phyloP scores from a whole-genome alignment of 2,329 filamentous ascomycete species.

The Elsinoe ampelina region DNA sequence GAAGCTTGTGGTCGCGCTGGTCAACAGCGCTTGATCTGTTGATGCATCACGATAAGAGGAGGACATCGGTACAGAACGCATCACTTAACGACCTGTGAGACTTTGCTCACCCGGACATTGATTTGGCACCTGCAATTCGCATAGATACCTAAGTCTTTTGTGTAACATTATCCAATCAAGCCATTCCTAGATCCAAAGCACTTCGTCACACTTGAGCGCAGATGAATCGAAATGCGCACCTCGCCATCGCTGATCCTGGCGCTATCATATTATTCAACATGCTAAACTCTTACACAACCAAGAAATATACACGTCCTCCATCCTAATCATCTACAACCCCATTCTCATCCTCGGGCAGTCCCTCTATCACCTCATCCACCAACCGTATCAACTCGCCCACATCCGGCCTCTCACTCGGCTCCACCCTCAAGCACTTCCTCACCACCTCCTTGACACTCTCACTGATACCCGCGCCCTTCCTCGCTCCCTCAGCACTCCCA shows the following conservation, averaged over 20 bases:
- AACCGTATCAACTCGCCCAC: slow-evolving; percentile 73
- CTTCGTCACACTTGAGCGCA: no score
- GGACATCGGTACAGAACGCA: neutral
- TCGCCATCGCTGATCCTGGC: no score
- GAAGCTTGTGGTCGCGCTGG: slow-evolving; percentile 57
- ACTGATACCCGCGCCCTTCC: slow-evolving; percentile 49
- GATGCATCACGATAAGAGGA: neutral
- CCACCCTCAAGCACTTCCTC: slow-evolving; percentile 72
- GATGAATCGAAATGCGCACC: no score
- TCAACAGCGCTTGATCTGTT: slow-evolving; percentile 15
- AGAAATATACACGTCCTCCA: neutral
- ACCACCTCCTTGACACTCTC: slow-evolving; percentile 82
- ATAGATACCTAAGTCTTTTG: no score
- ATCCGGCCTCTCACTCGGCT: slow-evolving; percentile 79
- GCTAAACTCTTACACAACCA: neutral
- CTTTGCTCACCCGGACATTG: neutral
- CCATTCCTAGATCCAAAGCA: no score
- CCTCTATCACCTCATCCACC: slow-evolving; percentile 62
- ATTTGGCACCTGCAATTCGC: neutral
- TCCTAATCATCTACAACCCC: slow-evolving; percentile 6
- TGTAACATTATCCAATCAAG: no score
- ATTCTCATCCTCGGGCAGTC: slow-evolving; percentile 48
- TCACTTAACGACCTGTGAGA: neutral
- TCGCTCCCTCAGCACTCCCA: slow-evolving; percentile 19
- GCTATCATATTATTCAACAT: neutral